Evolutionary conservation across 345 rosid genomes (phyloP).

Genomic region (Rhodomyrtus tomentosa): DNA sequence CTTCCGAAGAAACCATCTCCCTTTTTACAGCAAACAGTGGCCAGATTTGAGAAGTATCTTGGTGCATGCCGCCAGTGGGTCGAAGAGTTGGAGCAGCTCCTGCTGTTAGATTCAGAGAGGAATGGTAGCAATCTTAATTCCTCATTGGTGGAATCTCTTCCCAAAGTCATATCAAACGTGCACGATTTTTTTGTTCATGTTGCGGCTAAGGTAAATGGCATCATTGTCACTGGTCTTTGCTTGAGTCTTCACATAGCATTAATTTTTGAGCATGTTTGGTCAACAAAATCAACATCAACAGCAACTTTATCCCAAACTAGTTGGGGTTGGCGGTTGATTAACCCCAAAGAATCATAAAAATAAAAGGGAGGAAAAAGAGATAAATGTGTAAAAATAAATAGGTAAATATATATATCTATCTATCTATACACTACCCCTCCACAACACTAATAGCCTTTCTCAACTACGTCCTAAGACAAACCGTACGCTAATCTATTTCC

Average conservation of each 20-base stretch:
- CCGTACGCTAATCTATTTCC: no score
- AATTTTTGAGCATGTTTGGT: not conserved
- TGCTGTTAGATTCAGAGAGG: slow-evolving; percentile 60
- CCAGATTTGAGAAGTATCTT: slow-evolving; percentile 80
- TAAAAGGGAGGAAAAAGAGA: no score
- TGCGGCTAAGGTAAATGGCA: slow-evolving; percentile 76
- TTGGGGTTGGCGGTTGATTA: no score
- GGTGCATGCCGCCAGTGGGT: slow-evolving; percentile 80
- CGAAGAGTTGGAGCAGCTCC: slow-evolving; percentile 88
- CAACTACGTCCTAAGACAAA: no score
- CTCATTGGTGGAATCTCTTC: slow-evolving; percentile 72
- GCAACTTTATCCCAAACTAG: no score
- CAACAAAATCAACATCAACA: no score
- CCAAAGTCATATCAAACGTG: slow-evolving; percentile 80
- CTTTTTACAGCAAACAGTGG: slow-evolving; percentile 69
- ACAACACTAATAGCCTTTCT: no score
- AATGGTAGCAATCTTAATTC: slow-evolving; percentile 37
- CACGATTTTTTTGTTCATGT: slow-evolving; percentile 90
- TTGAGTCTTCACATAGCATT: not conserved
- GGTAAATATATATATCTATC: no score
- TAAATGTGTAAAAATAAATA: no score
- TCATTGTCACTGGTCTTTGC: not conserved
- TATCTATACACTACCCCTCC: no score
- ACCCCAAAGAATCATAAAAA: no score
- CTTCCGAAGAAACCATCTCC: slow-evolving; percentile 85